phyloP scores from a whole-genome alignment of 148 eudicot species.

The Suaeda aralocaspica region DNA sequence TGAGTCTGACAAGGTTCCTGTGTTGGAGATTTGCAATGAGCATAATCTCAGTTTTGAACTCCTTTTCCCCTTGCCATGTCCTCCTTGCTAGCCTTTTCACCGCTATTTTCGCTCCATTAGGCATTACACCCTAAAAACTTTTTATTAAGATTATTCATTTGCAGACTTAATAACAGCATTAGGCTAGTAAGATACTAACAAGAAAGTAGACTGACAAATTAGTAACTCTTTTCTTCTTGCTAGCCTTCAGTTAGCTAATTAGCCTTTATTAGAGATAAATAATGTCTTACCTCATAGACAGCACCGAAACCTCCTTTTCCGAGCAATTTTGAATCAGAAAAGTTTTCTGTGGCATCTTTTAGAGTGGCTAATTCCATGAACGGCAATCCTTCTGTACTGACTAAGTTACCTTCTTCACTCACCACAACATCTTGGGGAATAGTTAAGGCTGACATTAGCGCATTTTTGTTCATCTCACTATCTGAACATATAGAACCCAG shows the following conservation, averaged over 20 bases:
- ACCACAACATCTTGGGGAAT: slow-evolving; percentile 4
- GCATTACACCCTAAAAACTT: slow-evolving; percentile 1
- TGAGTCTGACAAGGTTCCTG: slow-evolving; percentile 21
- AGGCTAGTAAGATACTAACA: too few relatives aligned
- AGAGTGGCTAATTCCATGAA: slow-evolving; percentile 23
- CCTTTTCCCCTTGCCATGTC: slow-evolving; percentile 17
- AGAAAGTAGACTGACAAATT: too few relatives aligned
- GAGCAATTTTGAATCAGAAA: slow-evolving; percentile 24
- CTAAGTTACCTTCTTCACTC: slow-evolving; percentile 16
- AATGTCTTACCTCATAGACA: slow-evolving; percentile 29
- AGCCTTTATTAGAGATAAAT: too few relatives aligned
- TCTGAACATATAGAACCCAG: slow-evolving; percentile 13
- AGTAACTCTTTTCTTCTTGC: too few relatives aligned
- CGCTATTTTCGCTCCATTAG: slow-evolving; percentile 21
- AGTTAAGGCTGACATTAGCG: slow-evolving; percentile 1
- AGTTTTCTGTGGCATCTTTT: slow-evolving; percentile 27
- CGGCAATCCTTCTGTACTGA: slow-evolving; percentile 21
- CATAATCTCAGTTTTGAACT: slow-evolving; percentile 18
- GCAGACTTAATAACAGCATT: too few relatives aligned
- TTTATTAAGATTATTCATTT: too few relatives aligned
- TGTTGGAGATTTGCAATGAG: slow-evolving; percentile 25
- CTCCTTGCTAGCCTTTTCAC: slow-evolving; percentile 24
- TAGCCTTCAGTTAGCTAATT: too few relatives aligned
- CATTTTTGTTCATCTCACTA: slow-evolving; percentile 12
- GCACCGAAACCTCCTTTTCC: slow-evolving; percentile 33